These are phyloP conservation scores for Dillenia turbinata DNA, from an alignment of 164 flowering plant species.

Conservation along the genomic window DNA sequence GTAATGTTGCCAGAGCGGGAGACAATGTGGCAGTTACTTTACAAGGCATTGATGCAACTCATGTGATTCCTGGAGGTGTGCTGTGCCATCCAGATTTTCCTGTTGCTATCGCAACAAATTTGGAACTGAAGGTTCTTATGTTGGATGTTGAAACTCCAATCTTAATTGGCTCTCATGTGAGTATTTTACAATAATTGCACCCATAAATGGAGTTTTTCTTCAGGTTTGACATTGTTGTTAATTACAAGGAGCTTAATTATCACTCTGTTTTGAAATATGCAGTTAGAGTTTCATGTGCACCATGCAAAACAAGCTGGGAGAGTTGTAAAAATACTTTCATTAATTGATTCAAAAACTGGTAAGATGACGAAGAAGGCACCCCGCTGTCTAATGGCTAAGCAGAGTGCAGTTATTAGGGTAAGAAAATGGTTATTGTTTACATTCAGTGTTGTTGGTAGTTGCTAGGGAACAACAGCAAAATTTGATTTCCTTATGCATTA, in stretches of 20 bases:
- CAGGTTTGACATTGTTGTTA: no score
- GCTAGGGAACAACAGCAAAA: neutral
- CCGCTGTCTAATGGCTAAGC: constrained; percentile 73
- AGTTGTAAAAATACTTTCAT: constrained; percentile 57
- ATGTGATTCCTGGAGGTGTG: constrained; percentile 73
- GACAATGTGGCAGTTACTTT: constrained; percentile 74
- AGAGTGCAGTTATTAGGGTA: constrained; percentile 86
- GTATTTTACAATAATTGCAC: neutral
- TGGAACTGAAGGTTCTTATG: constrained; percentile 83
- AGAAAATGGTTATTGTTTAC: neutral
- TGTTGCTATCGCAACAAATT: constrained; percentile 52
- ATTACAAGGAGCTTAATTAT: no score
- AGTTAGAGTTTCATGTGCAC: constrained; percentile 90
- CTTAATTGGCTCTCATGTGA: constrained; percentile 78
- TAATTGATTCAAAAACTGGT: constrained; percentile 84
- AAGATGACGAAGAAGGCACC: constrained; percentile 71
- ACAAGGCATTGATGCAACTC: constrained; percentile 65
- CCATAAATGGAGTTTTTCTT: no score
- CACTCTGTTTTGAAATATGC: constrained; percentile 9
- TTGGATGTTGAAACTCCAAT: constrained; percentile 71
- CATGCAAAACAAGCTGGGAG: constrained; percentile 86
- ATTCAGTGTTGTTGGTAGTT: neutral
- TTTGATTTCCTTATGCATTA: neutral
- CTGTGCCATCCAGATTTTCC: constrained; percentile 97
- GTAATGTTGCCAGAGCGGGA: constrained; percentile 79